Base-by-base conservation (phyloP, 1,284 basidiomycete genomes). In the Ganoderma sinense region DNA sequence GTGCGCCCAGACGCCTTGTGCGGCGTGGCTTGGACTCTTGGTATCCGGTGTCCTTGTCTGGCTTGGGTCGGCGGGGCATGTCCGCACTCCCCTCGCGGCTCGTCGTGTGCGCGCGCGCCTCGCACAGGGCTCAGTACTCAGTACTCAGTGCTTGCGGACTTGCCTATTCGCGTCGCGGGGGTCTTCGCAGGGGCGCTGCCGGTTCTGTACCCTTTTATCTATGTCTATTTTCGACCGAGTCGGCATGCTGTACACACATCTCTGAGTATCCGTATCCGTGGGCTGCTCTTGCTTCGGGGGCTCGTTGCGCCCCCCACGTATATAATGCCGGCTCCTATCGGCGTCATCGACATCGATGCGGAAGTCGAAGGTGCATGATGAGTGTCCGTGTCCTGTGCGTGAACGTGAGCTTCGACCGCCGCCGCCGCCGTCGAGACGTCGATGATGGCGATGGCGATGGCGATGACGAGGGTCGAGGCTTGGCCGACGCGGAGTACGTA, bases 1-100 rank as follows among this genome's bases (percentile, higher is more conserved):
- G 29, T 55, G 53, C 53, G 29, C 26, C 5, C 26, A 55, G 53
- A 23, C 53, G 53, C 53, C 53, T 55, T 18, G 53, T 31, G 18
- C 13, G 13, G 53, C 53, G 26, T 31, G 53, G n/a, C n/a, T n/a
- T n/a, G n/a, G n/a, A n/a, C 33, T 3, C 13, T 5, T 55, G 53
- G 53, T 55, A 55, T 55, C 53, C 29, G 29, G 53, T 29, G 53
- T 55, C 53, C 53, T 31, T 55, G 53, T 55, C 53, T 29, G 53
- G 26, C 53, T 55, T 55, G 26, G 26, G 53, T 31, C 29, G 53
- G 29, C 29, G 53, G 29, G 53, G 51, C 51, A 53, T 26, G 2
- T n/a, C 48, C 23, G n/a, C 53, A 0, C 53, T 31, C 31, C 53
- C 23, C 23, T 55, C 53, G 53, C 53, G 26, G 53, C 7, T 31